A percentile compares a stretch with the other conserved stretches of the same genome.
Conservation (phyloP, 805 yeast species). For the Alloascoidea africana region DNA sequence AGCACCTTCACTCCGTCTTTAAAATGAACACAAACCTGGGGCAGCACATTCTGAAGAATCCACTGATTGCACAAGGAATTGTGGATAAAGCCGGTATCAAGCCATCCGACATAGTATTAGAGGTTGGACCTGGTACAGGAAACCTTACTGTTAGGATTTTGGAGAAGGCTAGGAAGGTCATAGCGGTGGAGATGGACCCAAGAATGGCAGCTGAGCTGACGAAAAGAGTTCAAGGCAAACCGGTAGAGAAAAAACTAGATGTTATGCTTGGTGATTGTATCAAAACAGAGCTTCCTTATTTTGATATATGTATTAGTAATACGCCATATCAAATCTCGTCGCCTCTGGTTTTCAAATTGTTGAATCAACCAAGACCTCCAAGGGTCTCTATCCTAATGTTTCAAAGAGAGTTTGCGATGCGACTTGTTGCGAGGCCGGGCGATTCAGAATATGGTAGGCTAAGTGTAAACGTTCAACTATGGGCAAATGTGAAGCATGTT, state of each 20-base stretch:
- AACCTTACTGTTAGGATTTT: conserved; percentile 85
- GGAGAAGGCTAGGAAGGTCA: conserved; percentile 86
- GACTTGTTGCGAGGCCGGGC: conserved; percentile 93
- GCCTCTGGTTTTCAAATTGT: conserved; percentile 83
- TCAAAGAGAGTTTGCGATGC: conserved; percentile 91
- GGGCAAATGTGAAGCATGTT: conserved; percentile 97
- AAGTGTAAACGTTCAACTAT: conserved; percentile 96
- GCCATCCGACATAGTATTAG: conserved; percentile 86
- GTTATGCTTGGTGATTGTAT: conserved; percentile 90
- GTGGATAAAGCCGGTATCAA: conserved; percentile 90
- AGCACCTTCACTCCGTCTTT: conserved; percentile 61
- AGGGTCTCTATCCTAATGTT: conserved; percentile 92
- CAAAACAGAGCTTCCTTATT: conserved; percentile 88
- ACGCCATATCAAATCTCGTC: conserved; percentile 98
- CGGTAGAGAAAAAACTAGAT: conserved; percentile 80
- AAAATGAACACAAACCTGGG: conserved; percentile 95
- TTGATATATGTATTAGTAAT: conserved; percentile 91
- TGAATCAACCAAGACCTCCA: conserved; percentile 88
- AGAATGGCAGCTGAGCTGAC: conserved; percentile 98
- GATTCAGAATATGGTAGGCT: conserved; percentile 84
- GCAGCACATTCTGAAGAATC: conserved; percentile 93
- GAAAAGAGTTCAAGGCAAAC: conserved; percentile 95
- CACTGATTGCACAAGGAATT: conserved; percentile 93
- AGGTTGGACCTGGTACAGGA: conserved; percentile 99
- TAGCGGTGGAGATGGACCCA: conserved; percentile 98